These are phyloP conservation scores for Suhomyces yuchorum DNA, from an alignment of 1,139 yeast genomes.

Conservation along the genomic window DNA sequence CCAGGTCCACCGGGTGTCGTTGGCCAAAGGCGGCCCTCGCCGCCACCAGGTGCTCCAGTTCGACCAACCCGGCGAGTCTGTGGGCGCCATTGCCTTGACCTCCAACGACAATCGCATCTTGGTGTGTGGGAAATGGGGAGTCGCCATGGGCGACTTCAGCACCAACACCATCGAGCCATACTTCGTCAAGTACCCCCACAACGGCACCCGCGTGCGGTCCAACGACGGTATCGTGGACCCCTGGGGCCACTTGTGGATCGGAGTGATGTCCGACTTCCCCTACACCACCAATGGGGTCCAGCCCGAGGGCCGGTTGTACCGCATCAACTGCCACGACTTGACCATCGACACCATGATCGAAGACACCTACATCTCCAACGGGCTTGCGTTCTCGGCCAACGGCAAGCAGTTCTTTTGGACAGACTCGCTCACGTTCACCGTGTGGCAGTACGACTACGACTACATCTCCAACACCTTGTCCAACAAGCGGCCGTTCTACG, in stretches of 20 bases:
- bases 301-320: constrained; percentile 48
- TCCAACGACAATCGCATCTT: constrained; percentile 40
- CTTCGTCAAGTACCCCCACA: constrained; percentile 46
- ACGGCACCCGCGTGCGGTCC: constrained; percentile 50
- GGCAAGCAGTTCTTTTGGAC: constrained; percentile 64
- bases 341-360: constrained; percentile 34
- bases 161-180: constrained; percentile 42
- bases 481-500: constrained; percentile 47
- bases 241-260: constrained; percentile 69
- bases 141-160: constrained; percentile 51
- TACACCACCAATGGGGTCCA: constrained; percentile 28
- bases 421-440: constrained; percentile 61
- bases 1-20: constrained; percentile 51
- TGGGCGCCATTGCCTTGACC: constrained; percentile 69
- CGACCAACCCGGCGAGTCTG: constrained; percentile 32
- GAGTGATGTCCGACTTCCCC: constrained; percentile 68
- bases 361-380: constrained; percentile 63
- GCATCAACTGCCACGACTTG: constrained; percentile 39
- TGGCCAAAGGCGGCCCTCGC: constrained; percentile 25
- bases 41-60: constrained; percentile 46
- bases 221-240: constrained; percentile 76
- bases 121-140: constrained; percentile 60
- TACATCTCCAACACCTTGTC: constrained; percentile 43
- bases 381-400: constrained; percentile 68
- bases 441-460: constrained; percentile 67